Base-by-base conservation (phyloP, 257 asterid genomes). In the Capsicum chinense region DNA sequence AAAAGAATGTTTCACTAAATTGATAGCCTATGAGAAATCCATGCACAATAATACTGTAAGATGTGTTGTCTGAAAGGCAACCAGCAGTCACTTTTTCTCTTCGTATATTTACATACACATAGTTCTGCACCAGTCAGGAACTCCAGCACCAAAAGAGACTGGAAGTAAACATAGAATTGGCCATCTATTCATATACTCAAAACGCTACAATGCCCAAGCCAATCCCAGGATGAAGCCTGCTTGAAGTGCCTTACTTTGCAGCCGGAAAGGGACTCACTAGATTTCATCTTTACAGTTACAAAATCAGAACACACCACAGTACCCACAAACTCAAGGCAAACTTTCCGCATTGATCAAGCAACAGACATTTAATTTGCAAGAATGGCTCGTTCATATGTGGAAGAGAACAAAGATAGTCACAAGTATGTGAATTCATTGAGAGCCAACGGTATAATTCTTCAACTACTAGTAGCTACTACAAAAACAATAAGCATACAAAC, bases 201-300 rank as follows among this genome's bases (percentile, higher is more conserved):
- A 60, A 60, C 2, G 26, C 14, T 60, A 60, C 19, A 60, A 60
- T 19, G 37, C 1, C 67, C 19, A 60, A 60, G 37, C 67, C 13
- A 9, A n/a, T 9, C 67, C 39, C 69, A 21, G 37, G 69, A 21
- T 21, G 39, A 62, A 62, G n/a, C 21, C 37, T 80, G 33, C 56
- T 39, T 58, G 56, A 80, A 35, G 56, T 79, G 33, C 69, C 83
- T 16, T 35, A 39, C 37, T 80, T 58, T 79, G 70, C 70, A 79
- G 37, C 47, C 37, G 56, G 83, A 57, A 79, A 70, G 58, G 83
- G 42, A 57, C 56, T 79, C 5, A 5, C 26, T 10, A 13, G n/a
- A 79, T 58, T 58, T 79, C 50, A 57, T 39, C 70, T 57, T 79
- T 35, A 58, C 70, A 56, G 37, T 58, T 19, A 9, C 12, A 62